phyloP scores from a whole-genome alignment of 306 rosid species.

The Vigna angularis region DNA sequence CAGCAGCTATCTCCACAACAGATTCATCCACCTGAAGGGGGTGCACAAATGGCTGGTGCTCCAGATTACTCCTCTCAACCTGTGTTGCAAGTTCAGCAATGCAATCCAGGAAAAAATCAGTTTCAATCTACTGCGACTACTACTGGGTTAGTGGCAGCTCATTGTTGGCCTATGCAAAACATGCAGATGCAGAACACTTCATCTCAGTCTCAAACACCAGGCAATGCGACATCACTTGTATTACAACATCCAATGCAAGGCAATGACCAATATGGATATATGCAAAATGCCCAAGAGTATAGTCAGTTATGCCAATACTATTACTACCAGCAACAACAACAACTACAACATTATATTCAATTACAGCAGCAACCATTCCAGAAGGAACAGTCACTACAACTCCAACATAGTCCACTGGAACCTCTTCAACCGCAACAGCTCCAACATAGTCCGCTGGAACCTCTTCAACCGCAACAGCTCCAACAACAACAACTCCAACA shows the following conservation, averaged over 20 bases:
- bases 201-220: slow-evolving; percentile 61
- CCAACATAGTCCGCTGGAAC: slow-evolving; percentile 55
- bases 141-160: slow-evolving; percentile 45
- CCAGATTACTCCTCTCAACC: slow-evolving; percentile 55
- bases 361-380: slow-evolving; percentile 55
- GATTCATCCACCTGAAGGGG: slow-evolving; percentile 51
- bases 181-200: slow-evolving; percentile 56
- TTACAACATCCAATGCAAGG: slow-evolving; percentile 57
- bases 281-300: slow-evolving; percentile 67
- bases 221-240: slow-evolving; percentile 45
- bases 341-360: slow-evolving; percentile 58
- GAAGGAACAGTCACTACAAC: slow-evolving; percentile 55
- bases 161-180: slow-evolving; percentile 59
- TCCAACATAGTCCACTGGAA: slow-evolving; percentile 55
- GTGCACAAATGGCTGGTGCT: slow-evolving; percentile 49
- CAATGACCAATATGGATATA: slow-evolving; percentile 58
- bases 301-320: slow-evolving; percentile 84
- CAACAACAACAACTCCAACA: slow-evolving; percentile 45
- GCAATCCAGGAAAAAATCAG: slow-evolving; percentile 62
- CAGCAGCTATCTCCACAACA: slow-evolving; percentile 54
- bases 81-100: slow-evolving; percentile 57
- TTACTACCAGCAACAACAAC: slow-evolving; percentile 73
- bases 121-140: slow-evolving; percentile 55
- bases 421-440: slow-evolving; percentile 38
- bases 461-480: slow-evolving; percentile 55